Percentiles rank a stretch among this genome's conserved stretches.
Conservation (phyloP, 2,329 filamentous ascomycete species). For the Colletotrichum tamarilloi region DNA sequence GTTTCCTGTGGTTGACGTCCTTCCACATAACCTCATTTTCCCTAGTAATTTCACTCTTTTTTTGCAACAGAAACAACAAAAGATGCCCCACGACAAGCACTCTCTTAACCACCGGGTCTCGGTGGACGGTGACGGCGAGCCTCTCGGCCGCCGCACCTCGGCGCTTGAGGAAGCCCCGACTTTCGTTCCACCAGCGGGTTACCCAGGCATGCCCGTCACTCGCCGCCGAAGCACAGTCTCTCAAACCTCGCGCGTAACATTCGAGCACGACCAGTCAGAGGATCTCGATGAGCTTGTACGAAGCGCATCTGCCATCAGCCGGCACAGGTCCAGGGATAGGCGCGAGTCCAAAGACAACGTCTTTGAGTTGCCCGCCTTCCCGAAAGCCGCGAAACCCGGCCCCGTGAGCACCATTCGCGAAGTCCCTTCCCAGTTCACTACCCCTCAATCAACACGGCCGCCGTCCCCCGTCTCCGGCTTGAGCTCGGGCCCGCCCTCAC, state of each 20-base stretch:
- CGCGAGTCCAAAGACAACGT: slow-evolving; percentile 23
- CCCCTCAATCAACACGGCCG: slow-evolving; percentile 27
- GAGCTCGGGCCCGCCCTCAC: slow-evolving; percentile 8
- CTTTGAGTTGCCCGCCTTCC: slow-evolving; percentile 21
- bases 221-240: slow-evolving; percentile 23
- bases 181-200: slow-evolving; percentile 15
- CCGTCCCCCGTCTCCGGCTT: slow-evolving; percentile 18
- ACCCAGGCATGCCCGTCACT: slow-evolving; percentile 15
- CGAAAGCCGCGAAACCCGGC: slow-evolving; percentile 18
- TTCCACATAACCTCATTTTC: background rate
- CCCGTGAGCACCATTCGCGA: slow-evolving; percentile 30
- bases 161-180: slow-evolving; percentile 23
- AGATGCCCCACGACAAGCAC: slow-evolving; percentile 9
- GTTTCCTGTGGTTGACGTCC: background rate
- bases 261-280: slow-evolving; percentile 7
- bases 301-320: slow-evolving; percentile 12
- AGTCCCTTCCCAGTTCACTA: slow-evolving; percentile 18
- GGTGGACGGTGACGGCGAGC: background rate
- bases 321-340: slow-evolving; percentile 18
- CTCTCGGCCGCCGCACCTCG: slow-evolving; percentile 19
- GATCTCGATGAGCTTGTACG: slow-evolving; percentile 25
- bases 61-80: background rate
- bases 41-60: background rate
- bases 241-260: slow-evolving; percentile 20
- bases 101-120: slow-evolving; percentile 18